Evolutionary conservation across 306 rosid genomes (phyloP).

Genomic region (Fragaria nilgerrensis): DNA sequence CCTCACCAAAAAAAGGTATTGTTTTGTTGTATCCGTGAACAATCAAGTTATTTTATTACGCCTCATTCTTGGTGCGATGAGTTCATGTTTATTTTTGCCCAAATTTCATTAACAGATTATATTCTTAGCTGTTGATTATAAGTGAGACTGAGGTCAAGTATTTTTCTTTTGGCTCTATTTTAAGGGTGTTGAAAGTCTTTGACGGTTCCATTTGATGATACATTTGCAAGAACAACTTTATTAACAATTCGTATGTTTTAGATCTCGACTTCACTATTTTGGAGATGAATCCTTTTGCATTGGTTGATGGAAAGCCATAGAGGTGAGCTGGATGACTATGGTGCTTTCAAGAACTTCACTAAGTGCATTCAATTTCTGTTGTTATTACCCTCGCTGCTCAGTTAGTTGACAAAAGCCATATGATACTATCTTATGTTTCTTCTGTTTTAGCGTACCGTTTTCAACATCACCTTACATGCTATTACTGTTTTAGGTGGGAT

Average conservation of each 20-base stretch:
- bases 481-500: constrained; percentile 71
- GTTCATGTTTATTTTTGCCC: too few species aligned
- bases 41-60: too few species aligned
- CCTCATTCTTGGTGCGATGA: too few species aligned
- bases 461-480: constrained; percentile 19
- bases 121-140: constrained; percentile 36
- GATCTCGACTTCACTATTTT: constrained; percentile 96
- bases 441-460: constrained; percentile 14
- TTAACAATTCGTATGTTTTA: constrained; percentile 26
- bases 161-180: constrained; percentile 48
- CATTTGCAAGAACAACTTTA: not conserved
- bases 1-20: too few species aligned
- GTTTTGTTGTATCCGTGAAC: too few species aligned
- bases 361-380: constrained; percentile 47
- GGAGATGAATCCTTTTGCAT: constrained; percentile 93
- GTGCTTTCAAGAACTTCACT: constrained; percentile 94
- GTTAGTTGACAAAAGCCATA: not conserved
- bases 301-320: constrained; percentile 92
- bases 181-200: constrained; percentile 50
- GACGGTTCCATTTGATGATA: not conserved
- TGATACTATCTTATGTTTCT: not conserved
- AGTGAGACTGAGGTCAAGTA: constrained; percentile 64
- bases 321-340: constrained; percentile 94
- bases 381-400: constrained; percentile 3
- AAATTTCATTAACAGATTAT: not conserved